Evolutionary conservation across 2,329 filamentous ascomycete genomes (phyloP).

Genomic region (Trichophaea hybrida): DNA sequence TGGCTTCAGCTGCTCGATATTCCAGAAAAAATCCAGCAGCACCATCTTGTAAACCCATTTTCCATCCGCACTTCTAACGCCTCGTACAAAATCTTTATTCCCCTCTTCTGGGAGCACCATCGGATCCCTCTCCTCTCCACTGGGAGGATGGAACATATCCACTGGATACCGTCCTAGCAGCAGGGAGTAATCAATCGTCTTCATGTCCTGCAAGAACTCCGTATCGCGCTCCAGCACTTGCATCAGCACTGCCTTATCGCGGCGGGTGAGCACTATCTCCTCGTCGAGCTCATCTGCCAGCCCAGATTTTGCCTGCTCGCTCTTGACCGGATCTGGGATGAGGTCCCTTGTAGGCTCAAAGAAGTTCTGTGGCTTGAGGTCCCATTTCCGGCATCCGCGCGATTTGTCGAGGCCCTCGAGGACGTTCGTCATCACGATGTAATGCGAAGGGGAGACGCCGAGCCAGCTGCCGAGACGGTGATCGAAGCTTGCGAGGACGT

Average conservation of each 20-base stretch:
- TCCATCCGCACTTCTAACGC: slow-evolving; percentile 24
- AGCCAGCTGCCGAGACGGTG: slow-evolving; percentile 23
- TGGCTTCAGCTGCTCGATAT: slow-evolving; percentile 24
- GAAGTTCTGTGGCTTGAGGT: slow-evolving; percentile 26
- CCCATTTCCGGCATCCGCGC: slow-evolving; percentile 25
- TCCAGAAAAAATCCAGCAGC: slow-evolving; percentile 27
- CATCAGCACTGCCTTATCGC: slow-evolving; percentile 23
- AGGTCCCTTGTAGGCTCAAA: slow-evolving; percentile 27
- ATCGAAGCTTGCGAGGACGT: slow-evolving; percentile 25
- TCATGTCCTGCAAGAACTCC: slow-evolving; percentile 24
- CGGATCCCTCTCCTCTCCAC: slow-evolving; percentile 9
- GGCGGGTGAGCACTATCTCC: slow-evolving; percentile 19
- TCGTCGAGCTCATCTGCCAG: slow-evolving; percentile 26
- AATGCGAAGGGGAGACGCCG: slow-evolving; percentile 24
- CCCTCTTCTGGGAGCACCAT: slow-evolving; percentile 13
- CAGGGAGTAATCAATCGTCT: slow-evolving; percentile 26
- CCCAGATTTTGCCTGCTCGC: slow-evolving; percentile 23
- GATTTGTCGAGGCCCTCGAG: slow-evolving; percentile 22
- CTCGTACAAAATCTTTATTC: slow-evolving; percentile 17
- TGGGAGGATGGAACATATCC: slow-evolving; percentile 16
- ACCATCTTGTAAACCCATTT: slow-evolving; percentile 26
- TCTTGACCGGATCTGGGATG: slow-evolving; percentile 22
- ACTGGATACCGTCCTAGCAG: slow-evolving; percentile 25
- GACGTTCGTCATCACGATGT: slow-evolving; percentile 25
- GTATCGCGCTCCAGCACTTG: slow-evolving; percentile 24